phyloP scores from a whole-genome alignment of 1,284 basidiomycete species.

The Cutaneotrichosporon sp. region DNA sequence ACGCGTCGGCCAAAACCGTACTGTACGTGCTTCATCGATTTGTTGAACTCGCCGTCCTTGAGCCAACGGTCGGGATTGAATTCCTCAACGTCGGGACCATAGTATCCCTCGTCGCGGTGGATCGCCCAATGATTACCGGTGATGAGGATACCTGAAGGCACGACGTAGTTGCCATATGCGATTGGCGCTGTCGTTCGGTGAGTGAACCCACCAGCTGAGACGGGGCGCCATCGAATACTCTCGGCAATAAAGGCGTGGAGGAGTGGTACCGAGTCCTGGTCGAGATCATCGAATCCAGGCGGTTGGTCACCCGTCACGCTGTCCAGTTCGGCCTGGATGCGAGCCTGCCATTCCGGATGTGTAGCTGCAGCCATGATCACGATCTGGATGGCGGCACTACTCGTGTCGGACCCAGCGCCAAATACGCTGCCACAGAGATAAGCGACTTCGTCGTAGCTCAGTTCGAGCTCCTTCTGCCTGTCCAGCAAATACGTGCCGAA shows the following conservation, averaged over 20 bases:
- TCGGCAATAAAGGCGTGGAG: conserved; percentile 26
- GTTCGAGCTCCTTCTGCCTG: conserved; percentile 2
- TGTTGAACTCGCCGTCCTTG: conserved; percentile 23
- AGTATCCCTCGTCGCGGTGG: conserved; percentile 31
- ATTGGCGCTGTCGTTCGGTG: conserved; percentile 19
- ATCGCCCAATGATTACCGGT: conserved; percentile 29
- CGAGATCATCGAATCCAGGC: conserved; percentile 21
- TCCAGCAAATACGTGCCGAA: conserved; percentile 16
- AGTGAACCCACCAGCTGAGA: conserved; percentile 25
- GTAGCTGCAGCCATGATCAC: conserved; percentile 64
- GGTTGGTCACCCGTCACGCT: conserved; percentile 38
- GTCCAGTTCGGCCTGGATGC: conserved; percentile 65
- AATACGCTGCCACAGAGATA: conserved; percentile 27
- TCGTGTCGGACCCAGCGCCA: conserved; percentile 45
- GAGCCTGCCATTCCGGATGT: conserved; percentile 60
- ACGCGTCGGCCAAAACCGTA: conserved; percentile 41
- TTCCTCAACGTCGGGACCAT: conserved; percentile 30
- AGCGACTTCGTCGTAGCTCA: conserved; percentile 22
- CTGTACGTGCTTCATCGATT: conserved; percentile 28
- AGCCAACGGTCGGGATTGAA: conserved; percentile 35
- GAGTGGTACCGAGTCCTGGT: neutral
- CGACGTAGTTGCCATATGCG: conserved; percentile 14
- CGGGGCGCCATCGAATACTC: conserved; percentile 27
- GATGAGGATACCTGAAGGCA: conserved; percentile 15
- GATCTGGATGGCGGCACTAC: conserved; percentile 61